Conservation (phyloP, 805 yeast species). For the Sugiyamaella boreocaroliniensis region DNA sequence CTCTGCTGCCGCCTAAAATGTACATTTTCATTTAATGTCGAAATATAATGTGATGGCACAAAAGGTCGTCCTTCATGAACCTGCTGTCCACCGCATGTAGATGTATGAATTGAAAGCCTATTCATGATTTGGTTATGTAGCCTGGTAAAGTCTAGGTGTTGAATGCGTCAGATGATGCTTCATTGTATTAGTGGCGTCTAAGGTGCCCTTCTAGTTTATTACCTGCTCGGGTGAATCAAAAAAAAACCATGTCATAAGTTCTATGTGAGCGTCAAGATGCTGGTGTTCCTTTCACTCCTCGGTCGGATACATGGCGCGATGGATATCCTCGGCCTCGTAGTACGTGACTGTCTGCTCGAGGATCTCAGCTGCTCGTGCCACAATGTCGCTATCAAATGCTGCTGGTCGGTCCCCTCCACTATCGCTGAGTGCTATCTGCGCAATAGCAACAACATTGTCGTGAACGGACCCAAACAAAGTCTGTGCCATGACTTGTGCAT, state of each 20-base stretch:
- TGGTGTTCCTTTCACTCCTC: not conserved
- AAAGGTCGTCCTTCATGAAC: not conserved
- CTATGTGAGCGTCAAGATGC: no score
- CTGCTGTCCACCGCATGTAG: not conserved
- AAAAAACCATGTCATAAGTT: no score
- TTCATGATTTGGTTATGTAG: no score
- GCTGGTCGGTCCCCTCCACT: constrained; percentile 49
- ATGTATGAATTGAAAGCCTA: not conserved
- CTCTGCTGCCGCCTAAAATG: constrained; percentile 58
- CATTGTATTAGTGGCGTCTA: no score
- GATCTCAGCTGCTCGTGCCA: constrained; percentile 64
- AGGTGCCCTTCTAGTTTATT: no score
- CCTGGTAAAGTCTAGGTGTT: no score
- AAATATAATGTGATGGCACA: not conserved
- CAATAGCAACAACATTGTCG: constrained; percentile 22
- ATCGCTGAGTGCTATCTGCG: constrained; percentile 24
- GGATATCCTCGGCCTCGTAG: constrained; percentile 74
- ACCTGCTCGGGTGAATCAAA: no score
- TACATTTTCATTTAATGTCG: not conserved
- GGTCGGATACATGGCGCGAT: constrained; percentile 46
- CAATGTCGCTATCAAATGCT: constrained; percentile 49
- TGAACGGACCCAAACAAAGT: constrained; percentile 5
- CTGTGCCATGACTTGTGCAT: constrained; percentile 4
- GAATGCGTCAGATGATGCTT: no score
- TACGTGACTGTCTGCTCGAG: constrained; percentile 61